Evolutionary conservation across 208 protist species (phyloP), one percentile per base, ranked within the genome.

Genomic region (Trypanosoma rangeli): DNA sequence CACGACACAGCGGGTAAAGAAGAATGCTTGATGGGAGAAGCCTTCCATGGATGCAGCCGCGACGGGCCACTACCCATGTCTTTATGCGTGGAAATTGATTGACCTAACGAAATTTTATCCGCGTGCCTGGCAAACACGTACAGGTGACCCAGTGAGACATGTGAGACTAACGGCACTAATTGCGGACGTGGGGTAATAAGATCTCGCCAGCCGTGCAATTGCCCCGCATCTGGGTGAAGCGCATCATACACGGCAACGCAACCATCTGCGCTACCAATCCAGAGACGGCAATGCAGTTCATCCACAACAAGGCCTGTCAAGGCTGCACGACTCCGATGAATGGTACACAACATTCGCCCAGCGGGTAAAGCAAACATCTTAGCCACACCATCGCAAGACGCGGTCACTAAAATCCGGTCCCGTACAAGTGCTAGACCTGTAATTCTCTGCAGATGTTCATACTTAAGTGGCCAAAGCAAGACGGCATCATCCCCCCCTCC

Each of bases 301-400:
- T 92, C 84, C 53, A 87, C 67, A 15, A 84, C 61, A 15, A 90
- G 61, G n/a, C 63, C 53, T 3, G 80, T 83, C 20, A 94, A 78
- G 52, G 89, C 76, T 50, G 80, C 75, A 31, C 64, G 63, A 26
- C 83, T 65, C 5, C 80, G 58, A 29, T 73, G 75, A 16, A 94
- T 56, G 15, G 63, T 78, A 58, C 77, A 66, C 24, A 84, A 18
- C 56, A 76, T 74, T 44, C 74, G 61, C 8, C 89, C 89, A 20
- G 82, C 84, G 12, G 89, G 89, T 7, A 94, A 68, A 0, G 79
- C 68, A 68, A 87, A 90, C 44, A 94, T 78, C 71, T 84, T 84
- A 18, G 82, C 84, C n/a, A 79, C 79, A 26, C 74, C 73, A 62
- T 94, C 89, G 48, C 76, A 74, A 24, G 82, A 84, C 15, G 71